Base-by-base conservation (phyloP, 805 yeast species). In the Wickerhamiella azyma region DNA sequence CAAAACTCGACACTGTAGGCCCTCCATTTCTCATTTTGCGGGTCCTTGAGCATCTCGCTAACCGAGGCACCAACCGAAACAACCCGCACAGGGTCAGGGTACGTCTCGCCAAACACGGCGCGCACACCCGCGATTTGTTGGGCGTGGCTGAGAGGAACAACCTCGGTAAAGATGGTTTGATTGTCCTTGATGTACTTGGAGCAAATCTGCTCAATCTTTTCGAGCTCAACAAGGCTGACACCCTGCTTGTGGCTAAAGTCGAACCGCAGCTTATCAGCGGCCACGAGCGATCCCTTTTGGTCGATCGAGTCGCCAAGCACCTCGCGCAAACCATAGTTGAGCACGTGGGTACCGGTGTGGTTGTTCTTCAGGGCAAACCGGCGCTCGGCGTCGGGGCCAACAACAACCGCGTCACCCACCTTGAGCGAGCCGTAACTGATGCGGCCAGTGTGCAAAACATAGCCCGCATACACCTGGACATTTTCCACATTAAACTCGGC, bases 1-100 rank as follows among this genome's bases (percentile, higher is more conserved):
- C 99, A 92, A 73, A 92, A 92, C 69, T 92, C 99, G 54, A 92
- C 73, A 1, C 96, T 85, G 59, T 74, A 70, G 37, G 74, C 67
- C 57, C 64, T 66, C 97, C 98, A 92, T 58, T 84, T 76, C 43
- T 68, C 67, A 59, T 75, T 82, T 26, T 68, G 56, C 55, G 96
- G 95, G 56, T 78, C 70, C 6, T 71, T 70, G 53, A 89, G 63
- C 55, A 92, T 69, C 11, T 82, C 92, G 21, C 83, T 86, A 38
- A 92, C 86, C 40, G 95, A 79, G 36, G 75, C 81, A 60, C 99
- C 99, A 59, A 92, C 83, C 26, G 95, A 84, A 41, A 92, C 96
- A 55, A 92, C 98, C 63, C 98, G 79, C 18, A 92, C 99, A 33
- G 98, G 99, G 61, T 92, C 96, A 37, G 99, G 99, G 61, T 92